phyloP scores from a whole-genome alignment of 345 rosid genomes.

The Boechera retrofracta region DNA sequence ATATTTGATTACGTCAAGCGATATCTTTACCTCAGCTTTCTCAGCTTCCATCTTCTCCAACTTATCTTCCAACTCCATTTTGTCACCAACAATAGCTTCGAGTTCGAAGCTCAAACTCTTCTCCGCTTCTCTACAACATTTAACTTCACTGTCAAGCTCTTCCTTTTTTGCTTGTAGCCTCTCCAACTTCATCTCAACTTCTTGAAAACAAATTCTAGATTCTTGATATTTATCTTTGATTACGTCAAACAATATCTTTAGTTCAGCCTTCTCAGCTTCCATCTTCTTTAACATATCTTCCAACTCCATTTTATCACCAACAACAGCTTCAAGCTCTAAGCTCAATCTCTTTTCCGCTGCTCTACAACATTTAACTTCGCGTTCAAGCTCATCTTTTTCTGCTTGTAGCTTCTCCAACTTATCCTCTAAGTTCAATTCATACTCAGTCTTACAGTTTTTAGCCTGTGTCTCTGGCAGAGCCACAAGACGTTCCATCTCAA shows the following conservation, averaged over 20 bases:
- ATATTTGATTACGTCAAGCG: conserved; percentile 50
- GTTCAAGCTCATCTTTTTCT: conserved; percentile 51
- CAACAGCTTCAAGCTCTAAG: conserved; percentile 1
- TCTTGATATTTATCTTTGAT: conserved; percentile 34
- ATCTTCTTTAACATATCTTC: conserved; percentile 52
- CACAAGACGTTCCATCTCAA: conserved; percentile 93
- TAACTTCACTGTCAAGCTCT: conserved; percentile 47
- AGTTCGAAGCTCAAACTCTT: conserved; percentile 54
- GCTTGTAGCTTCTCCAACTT: conserved; percentile 45
- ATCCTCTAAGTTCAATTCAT: conserved; percentile 24
- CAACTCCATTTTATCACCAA: neutral
- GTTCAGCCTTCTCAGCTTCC: conserved; percentile 50
- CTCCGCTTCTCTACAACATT: conserved; percentile 45
- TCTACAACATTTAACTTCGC: conserved; percentile 35
- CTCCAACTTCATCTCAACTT: conserved; percentile 39
- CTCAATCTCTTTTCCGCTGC: conserved; percentile 43
- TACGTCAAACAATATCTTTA: neutral
- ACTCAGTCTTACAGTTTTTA: neutral
- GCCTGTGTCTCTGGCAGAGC: conserved; percentile 60
- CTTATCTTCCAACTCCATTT: conserved; percentile 51
- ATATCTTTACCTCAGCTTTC: conserved; percentile 60
- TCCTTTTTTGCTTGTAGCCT: conserved; percentile 48
- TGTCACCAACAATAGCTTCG: conserved; percentile 45
- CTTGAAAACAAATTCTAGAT: neutral
- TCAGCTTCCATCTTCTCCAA: conserved; percentile 52